phyloP scores from a whole-genome alignment of 177 flowering plant genomes.

The Vitis hybrid region DNA sequence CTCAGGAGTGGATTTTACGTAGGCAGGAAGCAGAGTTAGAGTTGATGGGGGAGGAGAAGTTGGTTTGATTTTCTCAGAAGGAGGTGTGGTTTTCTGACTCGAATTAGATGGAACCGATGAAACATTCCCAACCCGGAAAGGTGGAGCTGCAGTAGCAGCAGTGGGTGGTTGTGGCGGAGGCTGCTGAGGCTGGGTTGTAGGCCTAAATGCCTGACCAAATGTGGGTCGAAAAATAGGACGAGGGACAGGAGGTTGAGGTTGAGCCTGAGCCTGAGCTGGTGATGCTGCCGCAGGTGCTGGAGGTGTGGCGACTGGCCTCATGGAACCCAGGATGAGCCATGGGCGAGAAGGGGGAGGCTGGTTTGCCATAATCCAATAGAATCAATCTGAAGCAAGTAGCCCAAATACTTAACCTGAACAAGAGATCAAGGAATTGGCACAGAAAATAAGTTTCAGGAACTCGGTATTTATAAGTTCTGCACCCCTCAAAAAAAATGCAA shows the following conservation, averaged over 20 bases:
- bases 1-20: slow-evolving; percentile 27
- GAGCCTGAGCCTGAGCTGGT: slow-evolving; percentile 16
- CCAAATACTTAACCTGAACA: background rate
- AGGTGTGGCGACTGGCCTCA: slow-evolving; percentile 19
- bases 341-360: slow-evolving; percentile 39
- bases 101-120: slow-evolving; percentile 2
- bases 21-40: slow-evolving; percentile 46
- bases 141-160: background rate
- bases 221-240: slow-evolving; percentile 7
- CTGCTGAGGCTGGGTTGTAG: no score
- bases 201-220: background rate
- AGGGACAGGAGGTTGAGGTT: slow-evolving; percentile 8
- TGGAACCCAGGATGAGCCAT: slow-evolving; percentile 45
- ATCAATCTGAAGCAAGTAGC: background rate
- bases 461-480: slow-evolving; percentile 21
- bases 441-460: background rate
- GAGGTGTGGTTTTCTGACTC: slow-evolving; percentile 13
- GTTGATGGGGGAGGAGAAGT: slow-evolving; percentile 59
- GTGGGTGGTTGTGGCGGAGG: background rate
- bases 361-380: slow-evolving; percentile 24
- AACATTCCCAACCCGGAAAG: no score
- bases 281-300: slow-evolving; percentile 14
- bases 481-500: background rate
- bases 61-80: slow-evolving; percentile 17
- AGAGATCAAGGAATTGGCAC: slow-evolving; percentile 1